Base-by-base conservation (phyloP, 2,329 filamentous ascomycete genomes). In the Ophiostoma triangulosporum region DNA sequence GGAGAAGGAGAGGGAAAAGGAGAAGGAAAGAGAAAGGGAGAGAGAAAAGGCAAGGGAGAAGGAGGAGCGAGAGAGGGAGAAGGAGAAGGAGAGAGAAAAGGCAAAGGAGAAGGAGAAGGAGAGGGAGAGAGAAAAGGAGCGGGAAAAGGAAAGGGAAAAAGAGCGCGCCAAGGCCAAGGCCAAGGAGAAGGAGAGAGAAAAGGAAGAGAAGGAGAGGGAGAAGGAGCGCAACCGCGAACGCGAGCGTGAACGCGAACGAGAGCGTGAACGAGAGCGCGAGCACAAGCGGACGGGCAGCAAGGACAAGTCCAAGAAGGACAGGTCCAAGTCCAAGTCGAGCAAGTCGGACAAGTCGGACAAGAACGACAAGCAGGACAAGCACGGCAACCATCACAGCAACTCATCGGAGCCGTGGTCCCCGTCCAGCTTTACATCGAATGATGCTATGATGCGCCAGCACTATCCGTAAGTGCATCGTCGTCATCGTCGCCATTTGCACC, bases 91-190 rank as follows among this genome's bases (percentile, higher is more conserved):
- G 51, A n/a, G n/a, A 24, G 20, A 22, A 14, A 43, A 43, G 22
- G 38, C 14, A 24, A 45, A 45, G 24, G 36, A 32, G 15, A 56
- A 55, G 1, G 45, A 54, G 56, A 56, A 9, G 48, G 48, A 32
- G 57, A 56, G n/a, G 27, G 46, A 15, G 43, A 54, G 29, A 17
- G 27, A 56, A 6, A 46, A 57, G 57, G 32, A 59, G 51, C 38
- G 35, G 3, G 53, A 29, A 32, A 52, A 31, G 11, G 62, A 61
- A 8, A 29, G 15, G 22, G 38, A 65, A 63, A 59, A 14, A 3
- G 36, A 50, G n/a, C 20, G 24, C 5, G 48, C 38, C 20, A 14
- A 14, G 8, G 43, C 43, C 14, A 45, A 48, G 15, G 33, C 48
- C 17, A 51, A 27, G 12, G 50, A 48, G 43, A 56, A 52, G 29